phyloP scores from a whole-genome alignment of 331 rosid species.

The Telfairia occidentalis region DNA sequence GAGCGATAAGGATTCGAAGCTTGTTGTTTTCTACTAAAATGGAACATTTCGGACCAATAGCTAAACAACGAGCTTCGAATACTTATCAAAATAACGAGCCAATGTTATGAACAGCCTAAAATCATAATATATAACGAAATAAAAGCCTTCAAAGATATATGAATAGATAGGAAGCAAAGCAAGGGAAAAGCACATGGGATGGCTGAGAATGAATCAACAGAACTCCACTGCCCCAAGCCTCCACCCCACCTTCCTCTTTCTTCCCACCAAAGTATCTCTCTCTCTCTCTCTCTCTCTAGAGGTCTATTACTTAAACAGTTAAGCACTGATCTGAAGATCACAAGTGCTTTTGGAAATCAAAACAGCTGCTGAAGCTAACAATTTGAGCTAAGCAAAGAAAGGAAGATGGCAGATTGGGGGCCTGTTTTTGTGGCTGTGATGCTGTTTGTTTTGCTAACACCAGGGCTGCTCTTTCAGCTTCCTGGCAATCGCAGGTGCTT shows the following conservation, averaged over 20 bases:
- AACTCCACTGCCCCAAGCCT: slow-evolving; percentile 22
- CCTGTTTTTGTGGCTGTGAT: slow-evolving; percentile 64
- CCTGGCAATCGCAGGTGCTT: slow-evolving; percentile 59
- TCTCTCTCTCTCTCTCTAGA: neutral
- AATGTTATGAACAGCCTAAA: no score
- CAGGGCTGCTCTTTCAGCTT: slow-evolving; percentile 67
- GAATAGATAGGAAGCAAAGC: neutral
- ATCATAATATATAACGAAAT: neutral
- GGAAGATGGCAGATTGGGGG: slow-evolving; percentile 65
- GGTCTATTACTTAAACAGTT: neutral
- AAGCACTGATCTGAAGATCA: neutral
- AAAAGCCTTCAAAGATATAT: neutral
- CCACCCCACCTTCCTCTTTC: slow-evolving; percentile 18
- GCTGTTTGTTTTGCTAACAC: slow-evolving; percentile 59
- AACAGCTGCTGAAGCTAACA: neutral
- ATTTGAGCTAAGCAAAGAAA: neutral
- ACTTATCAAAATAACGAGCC: no score
- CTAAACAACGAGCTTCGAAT: no score
- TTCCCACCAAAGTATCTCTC: slow-evolving; percentile 13
- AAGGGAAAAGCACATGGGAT: slow-evolving; percentile 18
- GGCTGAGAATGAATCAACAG: slow-evolving; percentile 29
- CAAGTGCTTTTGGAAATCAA: neutral
- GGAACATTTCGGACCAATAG: no score
- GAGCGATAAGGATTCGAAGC: no score
- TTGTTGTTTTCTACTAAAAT: no score